phyloP scores from a whole-genome alignment of 371 early-diverging fungal species.

The Circinella umbellata region DNA sequence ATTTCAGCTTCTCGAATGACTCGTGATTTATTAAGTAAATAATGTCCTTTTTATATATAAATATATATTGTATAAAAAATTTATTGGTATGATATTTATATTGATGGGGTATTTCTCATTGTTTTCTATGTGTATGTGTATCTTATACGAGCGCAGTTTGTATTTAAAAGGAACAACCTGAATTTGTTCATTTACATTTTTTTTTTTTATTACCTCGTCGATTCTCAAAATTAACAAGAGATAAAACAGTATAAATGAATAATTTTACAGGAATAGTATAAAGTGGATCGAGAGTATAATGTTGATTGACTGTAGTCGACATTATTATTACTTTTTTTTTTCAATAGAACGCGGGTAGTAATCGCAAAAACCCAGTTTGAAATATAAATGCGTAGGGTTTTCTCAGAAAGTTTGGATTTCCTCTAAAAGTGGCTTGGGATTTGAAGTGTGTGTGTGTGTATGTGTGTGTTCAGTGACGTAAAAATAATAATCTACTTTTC shows the following conservation, averaged over 20 bases:
- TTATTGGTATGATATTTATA: not conserved
- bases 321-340: not conserved
- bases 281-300: not conserved
- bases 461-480: too few species aligned
- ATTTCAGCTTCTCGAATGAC: constrained; percentile 9
- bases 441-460: too few species aligned
- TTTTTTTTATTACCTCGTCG: constrained; percentile 2
- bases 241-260: not conserved
- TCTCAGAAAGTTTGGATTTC: too few species aligned
- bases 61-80: not conserved
- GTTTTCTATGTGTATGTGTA: too few species aligned
- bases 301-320: not conserved
- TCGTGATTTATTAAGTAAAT: not conserved
- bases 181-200: not conserved
- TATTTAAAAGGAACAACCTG: too few species aligned
- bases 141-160: too few species aligned
- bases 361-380: too few species aligned
- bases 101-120: too few species aligned
- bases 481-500: too few species aligned
- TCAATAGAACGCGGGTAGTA: not conserved
- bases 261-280: not conserved
- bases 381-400: too few species aligned
- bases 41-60: not conserved
- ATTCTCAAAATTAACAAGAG: not conserved
- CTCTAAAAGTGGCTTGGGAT: too few species aligned